Percentiles rank a stretch among this genome's conserved stretches.
phyloP scores from a whole-genome alignment of 2,329 filamentous ascomycete species.

The Fusarium anguioides region DNA sequence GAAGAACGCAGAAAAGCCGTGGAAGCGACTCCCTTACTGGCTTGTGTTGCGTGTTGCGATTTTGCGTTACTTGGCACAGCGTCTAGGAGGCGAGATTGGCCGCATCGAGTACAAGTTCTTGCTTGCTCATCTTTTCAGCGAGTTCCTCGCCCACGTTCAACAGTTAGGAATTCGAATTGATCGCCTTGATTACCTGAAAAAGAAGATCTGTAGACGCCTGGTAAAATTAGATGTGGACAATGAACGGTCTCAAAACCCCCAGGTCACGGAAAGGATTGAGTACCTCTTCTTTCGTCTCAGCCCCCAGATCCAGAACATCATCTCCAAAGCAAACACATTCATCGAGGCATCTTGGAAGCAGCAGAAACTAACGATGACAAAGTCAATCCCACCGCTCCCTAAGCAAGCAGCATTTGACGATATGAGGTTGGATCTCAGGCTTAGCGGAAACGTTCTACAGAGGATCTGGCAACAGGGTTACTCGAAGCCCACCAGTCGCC shows the following conservation, averaged over 20 bases:
- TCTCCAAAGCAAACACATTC: slow-evolving; percentile 23
- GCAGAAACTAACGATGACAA: slow-evolving; percentile 37
- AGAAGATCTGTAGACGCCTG: slow-evolving; percentile 42
- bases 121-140: slow-evolving; percentile 59
- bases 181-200: slow-evolving; percentile 37
- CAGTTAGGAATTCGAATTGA: slow-evolving; percentile 24
- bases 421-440: slow-evolving; percentile 27
- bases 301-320: slow-evolving; percentile 8
- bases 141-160: slow-evolving; percentile 57
- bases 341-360: slow-evolving; percentile 34
- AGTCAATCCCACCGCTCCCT: slow-evolving; percentile 36
- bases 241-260: slow-evolving; percentile 11
- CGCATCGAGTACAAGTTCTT: slow-evolving; percentile 67
- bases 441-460: slow-evolving; percentile 26
- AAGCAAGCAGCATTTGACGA: slow-evolving; percentile 29
- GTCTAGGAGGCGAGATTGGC: slow-evolving; percentile 43
- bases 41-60: slow-evolving; percentile 70
- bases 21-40: slow-evolving; percentile 73
- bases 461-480: slow-evolving; percentile 20
- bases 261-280: slow-evolving; percentile 17
- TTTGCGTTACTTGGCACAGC: slow-evolving; percentile 62
- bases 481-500: slow-evolving; percentile 7
- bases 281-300: slow-evolving; percentile 31
- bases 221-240: slow-evolving; percentile 43
- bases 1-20: slow-evolving; percentile 62